Base-by-base conservation (phyloP, 768 basidiomycete genomes). In the Termitomyces sp. region DNA sequence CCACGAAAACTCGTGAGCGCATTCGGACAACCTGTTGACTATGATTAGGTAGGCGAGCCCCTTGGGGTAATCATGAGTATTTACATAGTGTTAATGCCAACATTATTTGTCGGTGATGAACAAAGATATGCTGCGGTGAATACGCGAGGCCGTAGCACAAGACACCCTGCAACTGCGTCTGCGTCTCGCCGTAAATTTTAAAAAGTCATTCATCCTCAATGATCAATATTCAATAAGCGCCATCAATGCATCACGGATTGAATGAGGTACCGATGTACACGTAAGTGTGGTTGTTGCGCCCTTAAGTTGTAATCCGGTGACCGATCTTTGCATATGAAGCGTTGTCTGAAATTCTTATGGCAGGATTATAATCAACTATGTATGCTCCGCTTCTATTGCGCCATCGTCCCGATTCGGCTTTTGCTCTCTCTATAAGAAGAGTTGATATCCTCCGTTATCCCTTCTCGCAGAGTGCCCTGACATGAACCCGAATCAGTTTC, bases 401-500 rank as follows among this genome's bases (percentile, higher is more conserved):
- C 48, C 26, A n/a, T 29, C 26, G 50, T 37, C 51, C 51, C 51
- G 51, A 50, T 12, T 36, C 34, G 9, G 36, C 34, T 39, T 37
- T 50, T 24, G 8, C n/a, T n/a, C n/a, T n/a, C n/a, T n/a, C 49
- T 51, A 39, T 51, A 51, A 27, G 26, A 39, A 26, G 37, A 27
- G 36, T 26, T 37, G 36, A 7, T 18, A 36, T 50, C 24, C 34
- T 50, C 10, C 49, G 22, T 18, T n/a, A 26, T 26, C 26, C 24
- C 18, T 50, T 16, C 49, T 50, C 34, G 16, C 36, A 37, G 8
- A 49, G 6, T 41, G 14, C 41, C 26, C n/a, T 32, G 22, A 46
- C 55, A 76, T 78, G 76, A 67, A 77, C 57, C 77, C 77, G 47
- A 66, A 69, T 20, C 63, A 66, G 56, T 85, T 83, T 66, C 82